Evolutionary conservation across 2,329 filamentous ascomycete species (phyloP).

Genomic region (Alternaria triticina): DNA sequence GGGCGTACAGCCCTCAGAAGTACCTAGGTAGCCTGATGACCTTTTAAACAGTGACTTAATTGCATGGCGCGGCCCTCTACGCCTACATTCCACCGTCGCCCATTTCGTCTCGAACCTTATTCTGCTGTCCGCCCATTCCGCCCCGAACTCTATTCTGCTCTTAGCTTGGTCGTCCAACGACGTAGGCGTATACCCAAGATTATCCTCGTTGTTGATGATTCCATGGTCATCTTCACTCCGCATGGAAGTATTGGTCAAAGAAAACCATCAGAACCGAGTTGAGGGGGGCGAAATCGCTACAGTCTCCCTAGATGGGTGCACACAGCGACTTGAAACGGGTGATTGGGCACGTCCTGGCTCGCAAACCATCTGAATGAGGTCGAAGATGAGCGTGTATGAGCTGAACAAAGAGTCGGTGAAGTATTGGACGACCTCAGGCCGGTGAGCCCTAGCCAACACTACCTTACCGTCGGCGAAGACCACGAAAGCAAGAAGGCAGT

Average conservation of each 20-base stretch:
- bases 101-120: background rate
- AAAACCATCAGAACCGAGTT: background rate
- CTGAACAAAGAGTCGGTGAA: background rate
- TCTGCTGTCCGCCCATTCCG: background rate
- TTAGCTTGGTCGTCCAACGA: background rate
- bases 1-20: background rate
- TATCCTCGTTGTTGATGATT: background rate
- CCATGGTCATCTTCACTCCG: background rate
- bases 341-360: background rate
- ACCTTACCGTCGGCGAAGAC: background rate
- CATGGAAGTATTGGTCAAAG: background rate
- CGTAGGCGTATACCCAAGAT: background rate
- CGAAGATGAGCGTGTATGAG: background rate
- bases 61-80: background rate
- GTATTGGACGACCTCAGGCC: background rate
- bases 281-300: background rate
- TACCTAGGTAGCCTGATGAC: background rate
- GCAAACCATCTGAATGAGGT: background rate
- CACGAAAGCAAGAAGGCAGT: background rate
- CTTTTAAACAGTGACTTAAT: too few species aligned
- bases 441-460: background rate
- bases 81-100: background rate
- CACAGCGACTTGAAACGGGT: background rate
- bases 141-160: background rate
- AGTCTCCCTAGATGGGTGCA: background rate